Evolutionary conservation across 345 rosid genomes (phyloP).

Genomic region (Populus tremula): DNA sequence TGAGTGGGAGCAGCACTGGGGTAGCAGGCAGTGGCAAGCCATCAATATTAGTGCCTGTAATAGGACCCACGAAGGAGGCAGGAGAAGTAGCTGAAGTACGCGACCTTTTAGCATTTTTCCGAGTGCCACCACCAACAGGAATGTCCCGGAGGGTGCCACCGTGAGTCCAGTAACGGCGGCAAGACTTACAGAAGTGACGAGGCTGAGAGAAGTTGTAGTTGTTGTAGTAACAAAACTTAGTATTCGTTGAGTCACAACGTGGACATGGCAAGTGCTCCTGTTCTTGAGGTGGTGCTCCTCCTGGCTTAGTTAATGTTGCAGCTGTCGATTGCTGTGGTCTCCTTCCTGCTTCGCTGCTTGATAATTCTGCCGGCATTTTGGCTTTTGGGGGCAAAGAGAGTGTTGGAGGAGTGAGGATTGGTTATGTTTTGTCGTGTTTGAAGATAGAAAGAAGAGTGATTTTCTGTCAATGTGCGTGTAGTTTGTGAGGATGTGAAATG

Average conservation of each 20-base stretch:
- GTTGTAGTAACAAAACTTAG: constrained; percentile 94
- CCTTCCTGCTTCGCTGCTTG: constrained; percentile 7
- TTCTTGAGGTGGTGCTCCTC: constrained; percentile 47
- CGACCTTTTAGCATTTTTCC: constrained; percentile 80
- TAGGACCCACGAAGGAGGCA: constrained; percentile 5
- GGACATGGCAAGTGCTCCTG: constrained; percentile 94
- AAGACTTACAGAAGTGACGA: constrained; percentile 95
- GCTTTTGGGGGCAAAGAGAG: not conserved
- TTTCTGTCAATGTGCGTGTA: not conserved
- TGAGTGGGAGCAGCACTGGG: constrained; percentile 51
- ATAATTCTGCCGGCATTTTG: constrained; percentile 42
- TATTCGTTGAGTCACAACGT: constrained; percentile 84
- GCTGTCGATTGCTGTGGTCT: constrained; percentile 34
- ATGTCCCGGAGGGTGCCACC: constrained; percentile 96
- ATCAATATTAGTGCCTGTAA: constrained; percentile 13
- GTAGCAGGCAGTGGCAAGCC: constrained; percentile 43
- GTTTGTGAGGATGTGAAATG: not conserved
- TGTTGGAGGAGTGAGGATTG: not conserved
- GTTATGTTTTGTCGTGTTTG: not conserved
- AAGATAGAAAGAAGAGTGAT: not conserved
- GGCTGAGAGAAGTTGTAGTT: constrained; percentile 98
- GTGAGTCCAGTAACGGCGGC: constrained; percentile 98
- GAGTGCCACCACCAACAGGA: constrained; percentile 89
- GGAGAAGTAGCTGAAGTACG: constrained; percentile 35
- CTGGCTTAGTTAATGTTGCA: constrained; percentile 33